A percentile compares a stretch with the other conserved stretches of the same genome.
Evolutionary conservation across 2,329 filamentous ascomycete species (phyloP).

Genomic region (Colletotrichum limetticola): DNA sequence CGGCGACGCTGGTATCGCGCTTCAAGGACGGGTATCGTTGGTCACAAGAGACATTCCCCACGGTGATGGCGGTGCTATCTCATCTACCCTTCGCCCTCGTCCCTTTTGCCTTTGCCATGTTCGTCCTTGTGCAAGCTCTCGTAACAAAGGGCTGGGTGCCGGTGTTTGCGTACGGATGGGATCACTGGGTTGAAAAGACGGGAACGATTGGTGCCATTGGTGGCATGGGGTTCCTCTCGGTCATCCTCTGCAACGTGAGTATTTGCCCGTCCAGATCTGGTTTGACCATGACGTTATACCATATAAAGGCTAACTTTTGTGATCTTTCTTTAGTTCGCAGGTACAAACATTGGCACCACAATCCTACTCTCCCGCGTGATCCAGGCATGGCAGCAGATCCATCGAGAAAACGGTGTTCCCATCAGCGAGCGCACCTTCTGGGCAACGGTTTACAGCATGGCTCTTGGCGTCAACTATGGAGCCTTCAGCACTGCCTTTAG

Average conservation of each 20-base stretch:
- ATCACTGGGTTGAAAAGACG: constrained; percentile 76
- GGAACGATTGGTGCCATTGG: constrained; percentile 75
- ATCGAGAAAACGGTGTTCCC: constrained; percentile 52
- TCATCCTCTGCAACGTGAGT: constrained; percentile 78
- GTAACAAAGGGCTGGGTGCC: constrained; percentile 81
- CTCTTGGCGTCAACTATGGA: constrained; percentile 79
- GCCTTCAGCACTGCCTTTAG: constrained; percentile 80
- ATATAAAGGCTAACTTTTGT: constrained; percentile 31
- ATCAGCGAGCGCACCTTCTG: constrained; percentile 76
- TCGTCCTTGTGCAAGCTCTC: constrained; percentile 77
- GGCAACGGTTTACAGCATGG: constrained; percentile 81
- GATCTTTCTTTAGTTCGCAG: constrained; percentile 68
- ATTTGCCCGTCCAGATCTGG: background rate
- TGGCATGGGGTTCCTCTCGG: constrained; percentile 79
- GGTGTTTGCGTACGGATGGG: constrained; percentile 79
- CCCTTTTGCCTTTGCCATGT: constrained; percentile 80
- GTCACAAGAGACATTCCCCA: constrained; percentile 77
- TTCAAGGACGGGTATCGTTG: constrained; percentile 60
- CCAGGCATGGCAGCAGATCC: constrained; percentile 74
- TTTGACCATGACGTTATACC: background rate
- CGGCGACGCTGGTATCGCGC: constrained; percentile 64
- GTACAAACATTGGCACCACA: constrained; percentile 81
- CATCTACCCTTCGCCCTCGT: constrained; percentile 76
- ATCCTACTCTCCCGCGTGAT: constrained; percentile 78
- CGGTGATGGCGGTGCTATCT: constrained; percentile 70